Evolutionary conservation across 2,329 filamentous ascomycete species (phyloP), one percentile per base, ranked within the genome.

Genomic region (Stylonectria norvegica): DNA sequence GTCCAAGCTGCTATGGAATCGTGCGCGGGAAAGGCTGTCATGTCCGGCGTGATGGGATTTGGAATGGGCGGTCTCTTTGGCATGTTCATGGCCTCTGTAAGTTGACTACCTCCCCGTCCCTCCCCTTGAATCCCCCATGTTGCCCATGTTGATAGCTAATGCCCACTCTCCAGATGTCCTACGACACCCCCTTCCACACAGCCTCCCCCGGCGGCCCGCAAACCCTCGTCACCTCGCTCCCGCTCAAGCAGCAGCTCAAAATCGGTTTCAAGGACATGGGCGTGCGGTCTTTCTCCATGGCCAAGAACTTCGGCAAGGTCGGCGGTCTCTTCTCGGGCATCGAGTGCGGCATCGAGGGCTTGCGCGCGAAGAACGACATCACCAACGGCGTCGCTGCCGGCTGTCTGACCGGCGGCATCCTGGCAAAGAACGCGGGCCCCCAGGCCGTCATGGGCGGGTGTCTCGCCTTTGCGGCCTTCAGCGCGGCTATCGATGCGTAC

Each of bases 211-310:
- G 67, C 57, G 56, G 61, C 34, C 56, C 63, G 14, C 56, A 62
- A 18, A 66, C 55, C 17, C 63, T 71, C 34, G 58, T 82, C 45
- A 62, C 71, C 29, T 72, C 73, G n/a, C 80, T 98, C 15, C 90
- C 93, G 19, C 75, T 91, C 49, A 79, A 82, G 32, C 81, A 95
- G 64, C 93, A 97, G 67, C 76, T 98, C 38, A 81, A 80, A 48
- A 69, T 78, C 58, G 93, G 93, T 38, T 89, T 98, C 72, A 89
- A 86, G 65, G 93, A 98, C 66, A 97, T 98, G 90, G 93, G 93
- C 52, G 68, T 76, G 49, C 81, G 88, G 10, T 91, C 88, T 4
- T 87, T 76, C 66, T 85, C 82, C 48, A 88, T 84, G 34, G 93
- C 90, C 39, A 93, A 90, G 71, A 97, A 94, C 72, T 98, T 98